Conservation (phyloP, 495 filamentous ascomycete genomes). For the Podospora tetraspora region DNA sequence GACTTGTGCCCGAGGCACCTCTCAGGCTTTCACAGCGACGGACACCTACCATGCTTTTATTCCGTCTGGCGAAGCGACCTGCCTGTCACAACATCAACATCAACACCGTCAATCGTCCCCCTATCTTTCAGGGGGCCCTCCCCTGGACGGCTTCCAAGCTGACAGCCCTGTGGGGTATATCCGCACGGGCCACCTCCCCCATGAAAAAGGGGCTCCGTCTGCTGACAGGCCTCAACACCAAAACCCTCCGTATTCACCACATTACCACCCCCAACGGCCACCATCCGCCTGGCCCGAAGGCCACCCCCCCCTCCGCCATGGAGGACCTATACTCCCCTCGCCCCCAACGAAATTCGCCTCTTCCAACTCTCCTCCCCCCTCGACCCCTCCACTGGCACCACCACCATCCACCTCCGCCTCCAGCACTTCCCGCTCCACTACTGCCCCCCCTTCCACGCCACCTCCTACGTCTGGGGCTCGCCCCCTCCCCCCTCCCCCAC, state of each 20-base stretch:
- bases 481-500: background rate
- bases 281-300: background rate
- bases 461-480: slow-evolving; percentile 12
- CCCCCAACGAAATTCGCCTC: slow-evolving; percentile 3
- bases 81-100: background rate
- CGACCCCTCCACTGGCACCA: background rate
- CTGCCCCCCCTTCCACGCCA: slow-evolving; percentile 3
- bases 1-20: background rate
- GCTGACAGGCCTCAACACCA: too few species aligned
- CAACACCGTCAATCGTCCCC: background rate
- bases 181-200: background rate
- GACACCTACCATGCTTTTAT: background rate
- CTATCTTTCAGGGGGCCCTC: background rate
- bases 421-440: background rate
- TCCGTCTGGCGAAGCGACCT: background rate
- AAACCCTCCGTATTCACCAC: background rate
- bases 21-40: accelerated
- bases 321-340: background rate
- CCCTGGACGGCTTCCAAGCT: background rate
- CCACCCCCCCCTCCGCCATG: too few species aligned
- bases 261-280: background rate
- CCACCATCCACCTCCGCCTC: slow-evolving; percentile 1
- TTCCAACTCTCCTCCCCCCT: background rate
- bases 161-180: background rate
- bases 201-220: too few species aligned